Base-by-base conservation (phyloP, 805 yeast genomes). In the Clavispora asparagi region DNA sequence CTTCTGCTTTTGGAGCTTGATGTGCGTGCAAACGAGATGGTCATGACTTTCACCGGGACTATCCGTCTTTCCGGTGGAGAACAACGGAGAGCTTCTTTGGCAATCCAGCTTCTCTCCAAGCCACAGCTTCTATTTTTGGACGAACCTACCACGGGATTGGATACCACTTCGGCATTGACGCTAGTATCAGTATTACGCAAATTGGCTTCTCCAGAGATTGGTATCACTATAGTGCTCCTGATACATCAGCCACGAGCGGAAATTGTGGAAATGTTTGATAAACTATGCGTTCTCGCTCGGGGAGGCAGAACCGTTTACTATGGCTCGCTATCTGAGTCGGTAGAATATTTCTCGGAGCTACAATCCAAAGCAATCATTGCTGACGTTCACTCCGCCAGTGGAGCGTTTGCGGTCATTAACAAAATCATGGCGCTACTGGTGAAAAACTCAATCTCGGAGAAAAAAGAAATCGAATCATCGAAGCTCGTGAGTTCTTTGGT, bases 121-220 rank as follows among this genome's bases (percentile, higher is more conserved):
- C 96, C 96, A 0, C 79, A 90, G 0, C 68, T 88, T 1, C 63
- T 89, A 49, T 87, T 87, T 56, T 64, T 88, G 38, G 96, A 88
- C 61, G 96, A 88, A 56, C 95, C 96, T 6, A 88, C 96, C 1
- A 87, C 96, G 0, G 95, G 96, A 0, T 65, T 88, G 30, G 96
- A 88, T 62, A 82, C 95, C 6, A 81, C 80, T 50, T 82, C 90
- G 11, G 91, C 96, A 0, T 77, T 73, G 52, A 66, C 81, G 46
- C 68, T 88, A 31, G 76, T 88, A 13, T 68, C 74, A 39, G 79
- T 87, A 0, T 71, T 89, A 45, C 77, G 80, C 52, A 72, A 77
- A 46, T 53, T 71, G 35, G 63, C 73, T 1, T 61, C 68, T 1
- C 65, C 70, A 0, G 63, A 60, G 41, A 67, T 84, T 31, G 91